Base-by-base conservation (phyloP, 352 stramenopile genomes). In the Elongisporangium anandrum region DNA sequence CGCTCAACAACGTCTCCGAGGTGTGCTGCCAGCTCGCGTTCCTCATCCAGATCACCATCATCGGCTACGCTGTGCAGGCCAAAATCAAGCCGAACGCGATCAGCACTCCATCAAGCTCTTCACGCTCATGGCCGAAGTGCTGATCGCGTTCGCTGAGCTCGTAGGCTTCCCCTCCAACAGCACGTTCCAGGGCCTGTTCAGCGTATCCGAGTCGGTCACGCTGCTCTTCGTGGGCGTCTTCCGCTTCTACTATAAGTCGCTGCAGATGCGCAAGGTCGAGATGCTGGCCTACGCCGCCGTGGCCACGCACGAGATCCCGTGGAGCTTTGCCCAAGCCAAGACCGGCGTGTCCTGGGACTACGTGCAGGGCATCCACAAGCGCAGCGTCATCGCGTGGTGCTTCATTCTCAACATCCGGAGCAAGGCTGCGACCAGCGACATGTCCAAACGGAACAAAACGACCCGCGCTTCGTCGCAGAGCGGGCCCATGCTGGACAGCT, bases 31-130 rank as follows among this genome's bases (percentile, higher is more conserved):
- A 73, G 19, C 29, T 81, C 45, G 72, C 69, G 13, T 81, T 81
- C 45, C 51, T 81, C 16, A 48, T 81, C 23, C 72, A 81, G 65
- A 78, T 81, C 56, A 78, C 69, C 9, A 67, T 78, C 60, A 68
- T 78, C 41, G 72, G 68, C 45, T 65, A 69, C 41, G 72, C 69
- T 47, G 34, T 77, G 19, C 70, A 73, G 57, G 60, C 59, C 17
- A 65, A 65, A 23, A 64, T 80, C 38, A 72, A 73, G 23, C 60
- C 77, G 38, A 45, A 53, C 21, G 75, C 72, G 16, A 56, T 80
- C 51, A 63, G 38, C 50, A 53, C 21, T 77, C 72, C 19, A 56
- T 80, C 51, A 63, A 56, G 58, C 61, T 62, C 23, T 56, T 77
- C 19, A 77, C 66, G 9, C 68, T 66, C 19, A 51, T 59, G 3